These are phyloP conservation scores for Asparagopsis taxiformis DNA, from an alignment of 31 red algal species.

Conservation along the genomic window DNA sequence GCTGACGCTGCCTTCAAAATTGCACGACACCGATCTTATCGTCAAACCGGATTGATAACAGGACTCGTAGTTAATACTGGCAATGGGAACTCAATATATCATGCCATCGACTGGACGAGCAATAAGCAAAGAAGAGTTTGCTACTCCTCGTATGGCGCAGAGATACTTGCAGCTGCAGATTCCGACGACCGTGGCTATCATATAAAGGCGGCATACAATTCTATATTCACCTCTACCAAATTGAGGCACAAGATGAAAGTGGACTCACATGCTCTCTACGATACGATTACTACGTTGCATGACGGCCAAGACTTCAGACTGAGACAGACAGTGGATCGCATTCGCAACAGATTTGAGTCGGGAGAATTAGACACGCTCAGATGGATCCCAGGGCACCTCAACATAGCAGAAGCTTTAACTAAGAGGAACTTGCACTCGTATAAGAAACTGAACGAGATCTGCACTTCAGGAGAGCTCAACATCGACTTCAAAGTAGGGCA, in stretches of 20 bases:
- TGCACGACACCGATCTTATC: background rate
- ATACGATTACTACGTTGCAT: no score
- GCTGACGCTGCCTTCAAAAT: background rate
- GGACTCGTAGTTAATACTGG: background rate
- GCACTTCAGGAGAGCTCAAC: no score
- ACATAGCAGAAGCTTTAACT: background rate
- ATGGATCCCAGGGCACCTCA: background rate
- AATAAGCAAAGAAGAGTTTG: slow-evolving; percentile 7
- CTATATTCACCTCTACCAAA: background rate
- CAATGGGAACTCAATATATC: background rate
- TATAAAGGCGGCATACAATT: background rate
- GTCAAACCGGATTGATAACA: background rate
- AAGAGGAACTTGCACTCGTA: background rate
- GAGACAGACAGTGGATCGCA: background rate
- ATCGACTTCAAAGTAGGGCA: no score
- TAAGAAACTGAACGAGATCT: no score
- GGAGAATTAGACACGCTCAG: background rate
- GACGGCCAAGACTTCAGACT: slow-evolving; percentile 9
- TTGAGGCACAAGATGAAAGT: slow-evolving; percentile 2
- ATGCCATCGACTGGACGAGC: slow-evolving; percentile 14
- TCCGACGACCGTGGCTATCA: background rate
- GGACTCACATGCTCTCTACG: slow-evolving; percentile 7
- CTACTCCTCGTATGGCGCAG: slow-evolving; percentile 2
- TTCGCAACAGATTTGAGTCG: slow-evolving; percentile 8
- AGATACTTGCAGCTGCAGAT: slow-evolving; percentile 2